Percentiles rank a stretch among this genome's conserved stretches.
phyloP scores from a whole-genome alignment of 1,284 basidiomycete species.

The Schizopora paradoxa region DNA sequence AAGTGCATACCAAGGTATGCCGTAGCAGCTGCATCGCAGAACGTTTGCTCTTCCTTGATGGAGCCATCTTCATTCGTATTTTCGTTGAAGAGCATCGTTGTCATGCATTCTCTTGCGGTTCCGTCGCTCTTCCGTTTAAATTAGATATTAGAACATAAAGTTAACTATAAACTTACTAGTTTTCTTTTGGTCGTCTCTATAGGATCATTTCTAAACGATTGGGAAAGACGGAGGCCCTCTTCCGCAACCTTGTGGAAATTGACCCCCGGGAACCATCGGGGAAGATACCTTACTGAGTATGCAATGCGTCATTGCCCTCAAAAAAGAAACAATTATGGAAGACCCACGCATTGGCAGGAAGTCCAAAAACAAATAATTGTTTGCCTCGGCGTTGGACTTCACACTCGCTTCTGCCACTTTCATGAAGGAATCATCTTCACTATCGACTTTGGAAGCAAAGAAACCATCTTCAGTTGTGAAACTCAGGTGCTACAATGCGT shows the following conservation, averaged over 20 bases:
- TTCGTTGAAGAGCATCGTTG: constrained; percentile 5
- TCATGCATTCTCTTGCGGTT: constrained; percentile 13
- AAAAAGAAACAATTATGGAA: no score
- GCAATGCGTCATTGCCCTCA: not conserved
- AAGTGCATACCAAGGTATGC: constrained; percentile 7
- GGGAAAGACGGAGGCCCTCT: constrained; percentile 1
- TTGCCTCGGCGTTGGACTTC: no score
- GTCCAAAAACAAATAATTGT: no score
- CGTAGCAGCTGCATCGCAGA: not conserved
- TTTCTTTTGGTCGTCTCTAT: constrained; percentile 4
- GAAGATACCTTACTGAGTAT: constrained; percentile 18
- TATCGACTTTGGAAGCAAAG: constrained; percentile 1
- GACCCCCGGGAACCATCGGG: constrained; percentile 20
- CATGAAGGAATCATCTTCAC: constrained; percentile 7
- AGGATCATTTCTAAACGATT: no score
- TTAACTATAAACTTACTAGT: no score
- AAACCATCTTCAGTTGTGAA: not conserved
- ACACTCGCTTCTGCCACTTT: constrained; percentile 6
- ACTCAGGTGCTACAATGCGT: not conserved
- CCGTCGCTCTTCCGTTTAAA: constrained; percentile 11
- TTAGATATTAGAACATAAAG: no score
- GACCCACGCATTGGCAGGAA: no score
- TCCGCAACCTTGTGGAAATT: constrained; percentile 14
- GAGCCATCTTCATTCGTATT: constrained; percentile 2
- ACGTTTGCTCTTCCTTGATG: constrained; percentile 5